Base-by-base conservation (phyloP, 2,329 filamentous ascomycete species). In the Apiospora hydei region DNA sequence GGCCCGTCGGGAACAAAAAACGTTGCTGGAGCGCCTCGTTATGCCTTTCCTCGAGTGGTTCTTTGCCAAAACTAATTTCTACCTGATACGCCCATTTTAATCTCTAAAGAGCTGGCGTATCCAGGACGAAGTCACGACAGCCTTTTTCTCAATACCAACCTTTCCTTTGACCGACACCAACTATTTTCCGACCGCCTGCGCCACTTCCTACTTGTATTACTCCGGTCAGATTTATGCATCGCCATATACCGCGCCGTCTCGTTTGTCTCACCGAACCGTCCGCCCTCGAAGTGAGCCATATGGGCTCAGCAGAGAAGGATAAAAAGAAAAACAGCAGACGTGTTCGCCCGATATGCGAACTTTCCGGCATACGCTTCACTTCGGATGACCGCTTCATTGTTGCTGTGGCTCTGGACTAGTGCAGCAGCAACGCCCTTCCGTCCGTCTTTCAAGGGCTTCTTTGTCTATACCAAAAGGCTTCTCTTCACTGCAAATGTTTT, bases 51-150 rank as follows among this genome's bases (percentile, higher is more conserved):
- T 71, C 69, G 74, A 76, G 73, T 72, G 72, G 67, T 78, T 78
- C 78, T 79, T 80, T 77, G 76, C 57, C 34, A 64, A 77, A 79
- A 79, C 77, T 82, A 83, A 82, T 82, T 81, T 81, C 79, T 79
- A 78, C 78, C 79, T 79, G 79, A 78, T 81, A 80, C 78, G 79
- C 75, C 80, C 79, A 78, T 80, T 74, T 82, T 83, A 82, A 85
- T 84, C 80, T 81, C 78, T 76, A 30, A 76, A 79, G 77, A 81
- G 78, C 80, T 78, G 82, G 81, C 82, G 82, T 83, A 81, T 79
- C 80, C 80, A 83, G 82, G 81, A 85, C 82, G 84, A 86, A 83
- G 83, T 85, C 82, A 86, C 81, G 84, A 86, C 80, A 81, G 76
- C 78, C 77, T 80, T 81, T 81, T 81, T 81, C 80, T 78, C 78